Evolutionary conservation across 1,284 basidiomycete genomes (phyloP), one percentile per base, ranked within the genome.

Genomic region (Sanghuangporus sanghuang): DNA sequence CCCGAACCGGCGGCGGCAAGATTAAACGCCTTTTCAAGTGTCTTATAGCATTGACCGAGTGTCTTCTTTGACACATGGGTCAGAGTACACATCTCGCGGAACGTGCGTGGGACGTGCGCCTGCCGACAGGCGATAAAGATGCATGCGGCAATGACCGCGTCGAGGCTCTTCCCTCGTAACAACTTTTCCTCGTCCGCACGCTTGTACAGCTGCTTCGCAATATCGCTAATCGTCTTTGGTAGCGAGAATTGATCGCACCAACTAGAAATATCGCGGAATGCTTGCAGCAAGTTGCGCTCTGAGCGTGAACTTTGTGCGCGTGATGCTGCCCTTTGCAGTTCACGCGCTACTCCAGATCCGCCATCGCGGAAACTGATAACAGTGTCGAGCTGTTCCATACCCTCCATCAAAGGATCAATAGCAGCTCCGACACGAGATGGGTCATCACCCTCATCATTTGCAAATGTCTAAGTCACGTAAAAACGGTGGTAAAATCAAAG

Each of bases 391-490:
- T 95, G 91, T 73, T 96, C 95, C 70, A 95, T 90, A 56, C 93
- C 93, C 73, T 98, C 96, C 77, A 98, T 83, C 35, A 98, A 80
- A 59, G 96, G 95, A 74, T 98, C 95, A 48, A 89, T 87, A 46
- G 95, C 94, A 62, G 94, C 95, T 79, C 97, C 97, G 68, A 99
- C 97, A 92, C 97, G 97, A 70, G 96, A 99, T 64, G 96, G 96
- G 75, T 99, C 97, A 75, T 99, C 97, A 66, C 96, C 96, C 79
- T 98, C 96, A 75, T 99, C 95, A 71, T 95, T 97, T 69, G 97
- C 97, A 76, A 99, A 99, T 64, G 97, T 99, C 89, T 98, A 83
- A 59, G 69, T 62, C 16, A 59, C 49, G 52, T 62, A 63, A 65
- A 61, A 53, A 61, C 64, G 66, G 57, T 70, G 57, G 68, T 67